Conservation (phyloP, 306 rosid genomes). For the Medicago truncatula region DNA sequence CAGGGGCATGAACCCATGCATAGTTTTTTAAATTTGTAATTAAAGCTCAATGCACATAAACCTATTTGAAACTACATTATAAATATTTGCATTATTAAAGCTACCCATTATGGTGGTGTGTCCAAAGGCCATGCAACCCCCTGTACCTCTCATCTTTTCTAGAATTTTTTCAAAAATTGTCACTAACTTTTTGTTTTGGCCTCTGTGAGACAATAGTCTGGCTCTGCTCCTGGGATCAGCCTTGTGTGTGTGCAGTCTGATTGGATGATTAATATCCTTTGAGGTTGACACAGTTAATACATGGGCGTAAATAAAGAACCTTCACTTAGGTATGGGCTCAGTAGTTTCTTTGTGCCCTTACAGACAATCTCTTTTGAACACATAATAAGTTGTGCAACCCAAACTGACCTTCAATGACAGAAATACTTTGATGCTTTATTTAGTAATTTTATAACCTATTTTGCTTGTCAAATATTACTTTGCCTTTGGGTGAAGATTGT, state of each 20-base stretch:
- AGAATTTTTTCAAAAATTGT: too few species aligned
- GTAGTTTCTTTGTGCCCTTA: conserved; percentile 10
- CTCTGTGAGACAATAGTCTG: neutral
- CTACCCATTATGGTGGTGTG: neutral
- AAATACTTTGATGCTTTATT: conserved; percentile 25
- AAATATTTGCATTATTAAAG: neutral
- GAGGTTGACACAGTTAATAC: conserved; percentile 28
- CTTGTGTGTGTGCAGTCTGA: neutral
- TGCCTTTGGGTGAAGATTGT: conserved; percentile 17
- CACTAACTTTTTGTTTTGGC: neutral
- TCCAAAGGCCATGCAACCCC: neutral
- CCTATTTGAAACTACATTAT: neutral
- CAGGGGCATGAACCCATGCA: neutral
- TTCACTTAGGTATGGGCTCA: conserved; percentile 17
- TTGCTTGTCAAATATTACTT: conserved; percentile 29
- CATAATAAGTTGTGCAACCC: conserved; percentile 19
- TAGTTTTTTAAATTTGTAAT: too few species aligned
- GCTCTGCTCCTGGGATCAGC: neutral
- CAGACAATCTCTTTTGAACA: neutral
- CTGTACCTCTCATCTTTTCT: neutral
- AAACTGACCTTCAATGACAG: conserved; percentile 19
- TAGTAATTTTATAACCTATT: conserved; percentile 2
- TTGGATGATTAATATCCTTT: conserved; percentile 27
- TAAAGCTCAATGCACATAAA: neutral
- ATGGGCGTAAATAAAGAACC: neutral